Evolutionary conservation across 2,329 filamentous ascomycete genomes (phyloP).

Genomic region (Taxawa tesnikishii): DNA sequence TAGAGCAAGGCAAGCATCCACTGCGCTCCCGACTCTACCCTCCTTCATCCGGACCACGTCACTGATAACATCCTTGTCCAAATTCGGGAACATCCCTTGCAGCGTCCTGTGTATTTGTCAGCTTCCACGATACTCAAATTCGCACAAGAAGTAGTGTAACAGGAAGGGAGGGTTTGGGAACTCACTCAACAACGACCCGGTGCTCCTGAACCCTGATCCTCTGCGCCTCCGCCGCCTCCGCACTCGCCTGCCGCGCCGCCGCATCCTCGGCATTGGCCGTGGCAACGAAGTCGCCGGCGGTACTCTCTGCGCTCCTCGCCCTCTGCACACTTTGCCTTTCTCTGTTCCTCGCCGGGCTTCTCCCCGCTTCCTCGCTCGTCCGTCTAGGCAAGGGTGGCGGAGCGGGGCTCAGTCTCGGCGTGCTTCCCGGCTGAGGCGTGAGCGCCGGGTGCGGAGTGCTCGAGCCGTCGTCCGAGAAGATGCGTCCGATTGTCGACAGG

Average conservation of each 20-base stretch:
- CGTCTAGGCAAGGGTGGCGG: conserved; percentile 29
- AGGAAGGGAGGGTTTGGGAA: conserved; percentile 6
- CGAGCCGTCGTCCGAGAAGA: conserved; percentile 63
- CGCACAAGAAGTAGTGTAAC: not conserved
- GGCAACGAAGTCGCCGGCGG: no score
- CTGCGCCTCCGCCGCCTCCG: conserved; percentile 77
- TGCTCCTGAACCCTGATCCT: conserved; percentile 76
- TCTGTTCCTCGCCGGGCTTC: conserved; percentile 10
- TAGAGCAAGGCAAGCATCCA: conserved; percentile 35
- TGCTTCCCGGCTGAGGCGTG: conserved; percentile 35
- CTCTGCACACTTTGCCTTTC: conserved; percentile 3
- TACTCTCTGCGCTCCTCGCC: conserved; percentile 5
- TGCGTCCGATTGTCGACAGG: conserved; percentile 80
- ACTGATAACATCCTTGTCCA: conserved; percentile 88
- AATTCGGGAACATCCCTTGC: conserved; percentile 89
- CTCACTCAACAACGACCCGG: conserved; percentile 69
- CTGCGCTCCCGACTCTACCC: conserved; percentile 46
- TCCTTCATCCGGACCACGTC: conserved; percentile 95
- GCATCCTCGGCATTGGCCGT: conserved; percentile 63
- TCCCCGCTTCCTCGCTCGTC: conserved; percentile 21
- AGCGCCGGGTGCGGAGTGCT: conserved; percentile 21
- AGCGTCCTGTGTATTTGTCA: conserved; percentile 55
- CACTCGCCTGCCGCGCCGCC: conserved; percentile 79
- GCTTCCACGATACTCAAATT: conserved; percentile 7
- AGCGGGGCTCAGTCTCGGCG: conserved; percentile 37